Percentiles rank a stretch among this genome's conserved stretches.
These are phyloP conservation scores for Cyberlindnera lachancei DNA, from an alignment of 805 yeast species.

Conservation along the genomic window DNA sequence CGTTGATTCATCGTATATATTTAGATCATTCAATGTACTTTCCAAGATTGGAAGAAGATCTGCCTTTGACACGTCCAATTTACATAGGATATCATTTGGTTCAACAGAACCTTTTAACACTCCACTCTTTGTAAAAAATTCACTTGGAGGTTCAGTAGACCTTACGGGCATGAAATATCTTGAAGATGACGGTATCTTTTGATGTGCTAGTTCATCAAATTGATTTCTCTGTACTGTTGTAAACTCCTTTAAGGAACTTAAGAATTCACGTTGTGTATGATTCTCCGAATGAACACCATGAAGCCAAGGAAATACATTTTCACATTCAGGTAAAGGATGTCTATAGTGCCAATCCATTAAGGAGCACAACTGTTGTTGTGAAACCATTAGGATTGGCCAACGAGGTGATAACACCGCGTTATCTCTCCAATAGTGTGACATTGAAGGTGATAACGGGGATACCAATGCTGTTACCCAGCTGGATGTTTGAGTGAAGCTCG, in stretches of 20 bases:
- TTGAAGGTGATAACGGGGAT: slow-evolving; percentile 13
- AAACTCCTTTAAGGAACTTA: slow-evolving; percentile 15
- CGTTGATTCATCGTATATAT: slow-evolving; percentile 10
- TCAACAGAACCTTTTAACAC: slow-evolving; percentile 48
- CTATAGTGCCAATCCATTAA: slow-evolving; percentile 18
- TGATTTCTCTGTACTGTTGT: slow-evolving; percentile 18
- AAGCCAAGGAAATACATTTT: slow-evolving; percentile 79
- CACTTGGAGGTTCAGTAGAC: slow-evolving; percentile 16
- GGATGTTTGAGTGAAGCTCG: slow-evolving; percentile 3
- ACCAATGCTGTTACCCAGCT: slow-evolving; percentile 5
- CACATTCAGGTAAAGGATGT: slow-evolving; percentile 52
- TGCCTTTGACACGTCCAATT: slow-evolving; percentile 35
- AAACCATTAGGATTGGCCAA: slow-evolving; percentile 17
- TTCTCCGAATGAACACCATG: slow-evolving; percentile 46
- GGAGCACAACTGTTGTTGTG: slow-evolving; percentile 13
- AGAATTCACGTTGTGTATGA: slow-evolving; percentile 19
- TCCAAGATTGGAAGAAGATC: slow-evolving; percentile 23
- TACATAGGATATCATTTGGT: slow-evolving; percentile 44
- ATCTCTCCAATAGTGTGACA: slow-evolving; percentile 15
- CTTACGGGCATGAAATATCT: slow-evolving; percentile 21
- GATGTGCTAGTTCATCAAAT: slow-evolving; percentile 14
- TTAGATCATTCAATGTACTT: slow-evolving; percentile 18
- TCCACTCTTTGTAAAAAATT: slow-evolving; percentile 27
- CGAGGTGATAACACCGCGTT: slow-evolving; percentile 4
- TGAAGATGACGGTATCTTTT: slow-evolving; percentile 14